Evolutionary conservation across 148 eudicot genomes (phyloP), one percentile per base, ranked within the genome.

Genomic region (Camellia japonica): DNA sequence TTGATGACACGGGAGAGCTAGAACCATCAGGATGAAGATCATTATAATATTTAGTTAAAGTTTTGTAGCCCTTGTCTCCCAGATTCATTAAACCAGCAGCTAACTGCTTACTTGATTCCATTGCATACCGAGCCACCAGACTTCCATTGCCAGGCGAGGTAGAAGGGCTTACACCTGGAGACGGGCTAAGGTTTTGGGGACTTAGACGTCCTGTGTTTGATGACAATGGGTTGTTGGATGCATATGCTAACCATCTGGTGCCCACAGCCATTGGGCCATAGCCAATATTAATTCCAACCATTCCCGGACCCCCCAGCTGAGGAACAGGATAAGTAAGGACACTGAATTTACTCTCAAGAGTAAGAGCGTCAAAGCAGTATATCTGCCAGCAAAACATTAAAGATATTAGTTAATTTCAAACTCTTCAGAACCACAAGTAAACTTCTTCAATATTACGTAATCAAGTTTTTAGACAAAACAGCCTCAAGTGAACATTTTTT

Each of bases 251-350:
- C 99, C 99, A 96, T 82, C 99, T 89, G 30, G 95, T 86, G 49
- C 98, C 99, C 66, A 96, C 93, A 63, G 92, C 95, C 98, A 96
- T 92, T 10, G 98, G 98, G 74, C 99, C 99, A 89, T 91, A 93
- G 59, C 98, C 99, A 52, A 88, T 87, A 73, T 91, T 92, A 52
- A 91, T 85, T 74, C 98, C 95, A 78, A 77, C 78, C 68, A 81
- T 63, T 80, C 97, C 97, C 78, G 83, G 91, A 70, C 89, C 92
- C 74, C 88, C 89, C 82, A 86, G 62, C 76, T 92, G 97, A 77
- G 99, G 97, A 71, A 96, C 87, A 43, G 99, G 98, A 84, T 91
- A 91, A 12, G 99, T 96, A 81, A 96, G 88, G 74, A 96, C 99
- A 73, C 93, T 93, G 84, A 92, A 91, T 85, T 90, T 93, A 79